Percentiles rank a stretch among this genome's conserved stretches.
Conservation (phyloP, 352 stramenopile genomes). For the Globisporangium barbulae region DNA sequence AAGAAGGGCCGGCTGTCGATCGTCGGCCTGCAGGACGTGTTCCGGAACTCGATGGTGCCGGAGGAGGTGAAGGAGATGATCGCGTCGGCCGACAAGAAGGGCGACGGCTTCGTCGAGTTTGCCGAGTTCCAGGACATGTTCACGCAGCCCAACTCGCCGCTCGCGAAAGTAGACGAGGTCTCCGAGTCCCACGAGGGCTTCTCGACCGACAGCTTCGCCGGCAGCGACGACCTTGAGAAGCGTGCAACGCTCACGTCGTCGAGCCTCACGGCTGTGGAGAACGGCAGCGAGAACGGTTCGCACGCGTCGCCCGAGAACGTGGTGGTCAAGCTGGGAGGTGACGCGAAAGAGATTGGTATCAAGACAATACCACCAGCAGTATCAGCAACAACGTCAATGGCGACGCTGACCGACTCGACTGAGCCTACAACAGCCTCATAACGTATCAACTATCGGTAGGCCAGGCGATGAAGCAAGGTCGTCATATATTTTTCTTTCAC, state of each 20-base stretch:
- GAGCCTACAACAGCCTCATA: conserved; percentile 4
- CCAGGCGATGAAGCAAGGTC: not conserved
- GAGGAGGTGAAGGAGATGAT: conserved; percentile 91
- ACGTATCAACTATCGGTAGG: not conserved
- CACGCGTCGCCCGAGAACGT: conserved; percentile 2
- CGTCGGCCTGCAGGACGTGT: conserved; percentile 84
- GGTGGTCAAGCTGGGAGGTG: not conserved
- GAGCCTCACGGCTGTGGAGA: conserved; percentile 3
- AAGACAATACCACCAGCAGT: conserved; percentile 7
- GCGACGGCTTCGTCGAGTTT: conserved; percentile 83
- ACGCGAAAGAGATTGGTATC: not conserved
- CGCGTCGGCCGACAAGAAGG: conserved; percentile 77
- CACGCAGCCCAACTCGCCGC: conserved; percentile 25
- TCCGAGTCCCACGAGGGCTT: conserved; percentile 22
- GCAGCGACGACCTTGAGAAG: conserved; percentile 24
- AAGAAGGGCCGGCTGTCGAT: conserved; percentile 90
- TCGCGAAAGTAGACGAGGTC: conserved; percentile 36
- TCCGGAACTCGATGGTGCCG: conserved; percentile 84
- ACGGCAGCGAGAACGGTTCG: conserved; percentile 4
- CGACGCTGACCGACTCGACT: not conserved
- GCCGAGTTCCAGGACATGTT: conserved; percentile 89
- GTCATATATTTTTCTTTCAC: not conserved
- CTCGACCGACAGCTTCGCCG: conserved; percentile 18
- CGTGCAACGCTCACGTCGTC: conserved; percentile 18
- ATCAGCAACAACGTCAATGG: not conserved